Conservation (phyloP, 192 early-diverging fungal genomes). For the Mycoemilia scoparia region DNA sequence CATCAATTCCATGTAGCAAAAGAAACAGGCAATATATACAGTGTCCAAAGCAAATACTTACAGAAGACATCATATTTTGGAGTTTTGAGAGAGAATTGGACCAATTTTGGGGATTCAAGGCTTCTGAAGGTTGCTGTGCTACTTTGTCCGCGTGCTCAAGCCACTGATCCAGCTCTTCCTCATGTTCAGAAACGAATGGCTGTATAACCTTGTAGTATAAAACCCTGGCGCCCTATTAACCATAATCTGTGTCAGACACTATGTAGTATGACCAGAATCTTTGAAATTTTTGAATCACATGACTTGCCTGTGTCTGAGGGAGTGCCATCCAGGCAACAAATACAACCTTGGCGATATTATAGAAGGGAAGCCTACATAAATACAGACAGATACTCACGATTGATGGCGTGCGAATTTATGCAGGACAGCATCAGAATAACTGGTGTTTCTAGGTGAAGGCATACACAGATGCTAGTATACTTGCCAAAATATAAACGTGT, state of each 20-base stretch:
- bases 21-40: too few relatives aligned
- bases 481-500: constrained; percentile 33
- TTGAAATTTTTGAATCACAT: constrained; percentile 1
- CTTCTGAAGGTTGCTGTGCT: constrained; percentile 22
- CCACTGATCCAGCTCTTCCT: constrained; percentile 15
- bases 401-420: too few relatives aligned
- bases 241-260: too few relatives aligned
- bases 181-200: constrained; percentile 20
- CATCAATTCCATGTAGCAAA: too few relatives aligned
- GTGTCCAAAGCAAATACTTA: too few relatives aligned
- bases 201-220: constrained; percentile 27
- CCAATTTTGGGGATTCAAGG: too few relatives aligned
- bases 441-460: too few relatives aligned
- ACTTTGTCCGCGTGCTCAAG: constrained; percentile 19
- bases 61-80: too few relatives aligned
- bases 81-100: too few relatives aligned
- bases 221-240: constrained; percentile 22
- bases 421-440: too few relatives aligned
- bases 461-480: too few relatives aligned
- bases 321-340: constrained; percentile 28
- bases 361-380: constrained; percentile 26
- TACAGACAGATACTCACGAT: too few relatives aligned
- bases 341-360: constrained; percentile 20
- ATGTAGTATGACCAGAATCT: not conserved
- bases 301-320: constrained; percentile 28